Percentiles rank a stretch among this genome's conserved stretches.
phyloP scores from a whole-genome alignment of 2,329 filamentous ascomycete species.

The Pestalotiopsis fici region DNA sequence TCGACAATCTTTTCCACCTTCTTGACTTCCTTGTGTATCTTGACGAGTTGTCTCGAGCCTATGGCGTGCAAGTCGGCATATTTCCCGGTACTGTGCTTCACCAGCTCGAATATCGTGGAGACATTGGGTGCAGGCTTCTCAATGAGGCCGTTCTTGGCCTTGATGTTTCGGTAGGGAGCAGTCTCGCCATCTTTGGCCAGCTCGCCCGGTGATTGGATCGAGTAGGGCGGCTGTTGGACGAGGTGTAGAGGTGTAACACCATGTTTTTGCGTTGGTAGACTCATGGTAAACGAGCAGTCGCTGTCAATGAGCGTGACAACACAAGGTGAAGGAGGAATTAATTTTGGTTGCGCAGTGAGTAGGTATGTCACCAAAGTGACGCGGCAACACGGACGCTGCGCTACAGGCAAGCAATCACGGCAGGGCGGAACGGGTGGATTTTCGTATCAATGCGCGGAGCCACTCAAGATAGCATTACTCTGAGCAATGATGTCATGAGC shows the following conservation, averaged over 20 bases:
- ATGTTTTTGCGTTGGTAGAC: conserved; percentile 16
- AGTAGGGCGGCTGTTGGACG: conserved; percentile 72
- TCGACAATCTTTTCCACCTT: conserved; percentile 88
- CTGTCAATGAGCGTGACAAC: neutral
- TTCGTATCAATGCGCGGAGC: neutral
- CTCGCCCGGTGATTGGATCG: conserved; percentile 69
- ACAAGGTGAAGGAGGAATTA: neutral
- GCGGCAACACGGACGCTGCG: neutral
- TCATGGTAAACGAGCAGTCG: neutral
- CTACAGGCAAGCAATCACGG: neutral
- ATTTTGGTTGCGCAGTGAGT: neutral
- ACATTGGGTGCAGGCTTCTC: conserved; percentile 68
- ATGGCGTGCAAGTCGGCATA: conserved; percentile 66
- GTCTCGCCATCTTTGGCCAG: conserved; percentile 78
- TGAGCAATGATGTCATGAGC: neutral
- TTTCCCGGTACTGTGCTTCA: conserved; percentile 66
- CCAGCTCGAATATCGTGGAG: conserved; percentile 77
- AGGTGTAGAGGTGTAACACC: conserved; percentile 55
- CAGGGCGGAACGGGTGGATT: neutral
- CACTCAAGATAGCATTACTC: neutral
- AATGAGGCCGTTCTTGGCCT: conserved; percentile 70
- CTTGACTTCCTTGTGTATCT: conserved; percentile 81
- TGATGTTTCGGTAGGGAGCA: conserved; percentile 74
- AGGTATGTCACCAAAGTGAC: neutral
- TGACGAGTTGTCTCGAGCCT: conserved; percentile 72